Base-by-base conservation (phyloP, 2,329 filamentous ascomycete genomes). In the Penicillium freii region DNA sequence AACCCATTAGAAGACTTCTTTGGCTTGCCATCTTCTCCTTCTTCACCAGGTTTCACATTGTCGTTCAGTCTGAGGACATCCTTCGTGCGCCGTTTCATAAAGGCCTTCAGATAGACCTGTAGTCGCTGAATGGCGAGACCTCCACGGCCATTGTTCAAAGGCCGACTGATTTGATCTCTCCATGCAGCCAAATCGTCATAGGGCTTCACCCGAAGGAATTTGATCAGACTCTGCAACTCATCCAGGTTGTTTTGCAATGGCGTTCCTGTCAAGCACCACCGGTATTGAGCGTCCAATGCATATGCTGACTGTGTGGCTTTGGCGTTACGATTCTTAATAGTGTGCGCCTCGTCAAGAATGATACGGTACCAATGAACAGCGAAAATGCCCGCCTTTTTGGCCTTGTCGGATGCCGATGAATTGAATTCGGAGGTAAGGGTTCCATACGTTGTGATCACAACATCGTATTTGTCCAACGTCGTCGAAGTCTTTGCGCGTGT, bases 31-130 rank as follows among this genome's bases (percentile, higher is more conserved):
- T 81, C 80, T 48, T 83, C 79, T 5, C 74, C 56, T 36, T 72
- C 74, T 27, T 88, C 87, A 38, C 90, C 90, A 27, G 89, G 87
- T 59, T 90, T 89, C 19, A 95, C 78, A 0, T 90, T 91, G 11
- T 91, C 90, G 11, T 91, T 91, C 66, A 91, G 83, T 75, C 94
- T 96, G 59, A 99, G 78, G n/a, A 99, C 91, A 23, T 96, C 92
- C 75, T 99, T 99, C 9, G 92, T 97, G 42, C 94, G 87, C n/a
- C 94, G 87, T 79, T 97, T 96, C 94, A 99, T 99, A 77, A 96
- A 96, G 54, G 92, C 93, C 54, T 90, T 88, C 4, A 99, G 79
- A 60, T 96, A 86, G 56, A 89, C 86, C 65, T 96, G 92, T 33
- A 99, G 80, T 44, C 94, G 85, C 50, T 87, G 84, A 72, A 99